These are phyloP conservation scores for Sugiyamaella neomexicana DNA, from an alignment of 1,139 yeast genomes.

Conservation along the genomic window DNA sequence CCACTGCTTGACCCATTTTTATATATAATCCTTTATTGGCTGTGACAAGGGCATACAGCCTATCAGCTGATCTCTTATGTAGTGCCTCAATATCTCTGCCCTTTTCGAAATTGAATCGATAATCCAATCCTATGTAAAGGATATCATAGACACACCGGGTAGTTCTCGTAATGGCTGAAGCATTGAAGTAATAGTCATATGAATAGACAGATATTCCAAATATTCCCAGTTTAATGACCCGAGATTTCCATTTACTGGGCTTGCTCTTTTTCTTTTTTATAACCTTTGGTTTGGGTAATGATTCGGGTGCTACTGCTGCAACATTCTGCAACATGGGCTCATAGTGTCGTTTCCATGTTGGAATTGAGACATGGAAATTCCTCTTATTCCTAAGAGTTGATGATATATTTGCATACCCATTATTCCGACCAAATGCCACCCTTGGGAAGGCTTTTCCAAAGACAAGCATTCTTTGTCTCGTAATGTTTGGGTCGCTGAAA, in stretches of 20 bases:
- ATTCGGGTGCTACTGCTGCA: conserved; percentile 21
- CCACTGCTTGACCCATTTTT: conserved; percentile 74
- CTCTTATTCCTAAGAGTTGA: not conserved
- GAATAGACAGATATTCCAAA: conserved; percentile 22
- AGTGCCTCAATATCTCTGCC: conserved; percentile 51
- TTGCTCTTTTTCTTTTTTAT: not conserved
- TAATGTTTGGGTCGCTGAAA: not conserved
- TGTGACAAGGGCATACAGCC: conserved; percentile 53
- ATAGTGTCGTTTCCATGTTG: conserved; percentile 1
- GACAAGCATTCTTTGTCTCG: not conserved
- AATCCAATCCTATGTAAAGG: conserved; percentile 58
- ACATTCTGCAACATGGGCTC: conserved; percentile 15
- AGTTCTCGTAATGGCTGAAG: conserved; percentile 55
- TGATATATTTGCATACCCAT: not conserved
- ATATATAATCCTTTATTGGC: conserved; percentile 71
- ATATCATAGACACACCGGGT: conserved; percentile 52
- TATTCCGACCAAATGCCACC: not conserved
- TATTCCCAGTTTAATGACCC: conserved; percentile 20
- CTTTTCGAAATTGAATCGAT: conserved; percentile 50
- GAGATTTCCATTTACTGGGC: conserved; percentile 21
- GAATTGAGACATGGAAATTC: not conserved
- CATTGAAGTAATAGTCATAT: conserved; percentile 38
- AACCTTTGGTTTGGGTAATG: conserved; percentile 24
- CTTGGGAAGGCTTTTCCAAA: conserved; percentile 1
- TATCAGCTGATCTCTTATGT: conserved; percentile 61